Base-by-base conservation (phyloP, 2,329 filamentous ascomycete species). In the Pseudogymnoascus sp. region DNA sequence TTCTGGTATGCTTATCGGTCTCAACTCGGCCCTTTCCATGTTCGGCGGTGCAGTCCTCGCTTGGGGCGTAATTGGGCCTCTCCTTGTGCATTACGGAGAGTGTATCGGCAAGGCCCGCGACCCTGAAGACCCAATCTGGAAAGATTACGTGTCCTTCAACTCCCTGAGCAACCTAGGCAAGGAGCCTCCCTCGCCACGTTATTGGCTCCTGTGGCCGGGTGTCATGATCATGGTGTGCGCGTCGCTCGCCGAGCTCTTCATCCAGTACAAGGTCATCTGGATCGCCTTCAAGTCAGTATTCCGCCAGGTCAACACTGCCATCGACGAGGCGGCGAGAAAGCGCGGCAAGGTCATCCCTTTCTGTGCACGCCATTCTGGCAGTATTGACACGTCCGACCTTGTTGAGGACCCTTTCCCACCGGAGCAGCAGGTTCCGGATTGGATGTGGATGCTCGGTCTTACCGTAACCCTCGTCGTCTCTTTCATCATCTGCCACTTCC, bases 1-100 rank as follows among this genome's bases (percentile, higher is more conserved):
- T 5, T 73, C 73, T 38, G 78, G 78, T 35, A 80, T 81, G 76
- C 76, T 81, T 59, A 77, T 80, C 58, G 79, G 79, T 65, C 70
- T 81, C 52, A 81, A 85, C 70, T 78, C 81, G 14, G 80, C 82
- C 23, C 68, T 83, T 62, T 86, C 83, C 8, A 84, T 84, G 78
- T 81, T 81, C 64, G 75, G 67, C 12, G 83, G 84, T 16, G 76
- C 74, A 35, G 70, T 81, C 58, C 70, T 81, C 41, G 79, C 43
- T 43, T 66, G 68, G 71, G 78, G 73, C 59, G 75, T 86, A 64
- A 83, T 86, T 63, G 83, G 82, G 1, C 83, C 83, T 21, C 67
- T 77, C 14, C 78, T 85, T 8, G 80, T 85, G 3, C 76, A 80
- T 69, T 78, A 81, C 65, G 78, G 78, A 64, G 75, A 70, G 74